These are phyloP conservation scores for Agrocybe chaxingu DNA, from an alignment of 768 basidiomycete species.

Conservation along the genomic window DNA sequence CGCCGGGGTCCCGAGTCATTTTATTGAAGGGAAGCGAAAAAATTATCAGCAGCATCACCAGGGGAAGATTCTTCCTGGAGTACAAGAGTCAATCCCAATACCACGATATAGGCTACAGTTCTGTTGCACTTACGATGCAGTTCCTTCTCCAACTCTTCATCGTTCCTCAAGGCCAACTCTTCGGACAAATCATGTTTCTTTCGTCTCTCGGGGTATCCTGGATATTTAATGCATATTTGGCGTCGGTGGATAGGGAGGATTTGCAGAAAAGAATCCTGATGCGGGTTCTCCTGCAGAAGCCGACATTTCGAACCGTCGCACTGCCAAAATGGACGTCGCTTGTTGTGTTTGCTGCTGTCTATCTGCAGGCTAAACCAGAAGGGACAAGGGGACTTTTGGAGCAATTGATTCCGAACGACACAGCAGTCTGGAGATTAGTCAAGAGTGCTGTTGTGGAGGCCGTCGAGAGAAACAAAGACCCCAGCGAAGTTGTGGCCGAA, in stretches of 20 bases:
- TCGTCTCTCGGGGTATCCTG: constrained; percentile 14
- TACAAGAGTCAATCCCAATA: constrained; percentile 11
- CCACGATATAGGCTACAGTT: constrained; percentile 11
- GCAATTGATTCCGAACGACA: constrained; percentile 10
- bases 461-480: not conserved
- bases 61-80: constrained; percentile 9
- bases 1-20: constrained; percentile 2
- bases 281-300: constrained; percentile 7
- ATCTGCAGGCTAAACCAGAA: not conserved
- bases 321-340: constrained; percentile 13
- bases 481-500: not conserved
- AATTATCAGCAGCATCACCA: constrained; percentile 12
- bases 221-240: constrained; percentile 15
- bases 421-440: constrained; percentile 6
- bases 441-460: constrained; percentile 6
- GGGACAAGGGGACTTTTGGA: constrained; percentile 4
- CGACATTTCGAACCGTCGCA: constrained; percentile 3
- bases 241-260: constrained; percentile 14
- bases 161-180: constrained; percentile 14
- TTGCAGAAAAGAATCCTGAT: constrained; percentile 12
- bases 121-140: constrained; percentile 11
- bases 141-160: constrained; percentile 18
- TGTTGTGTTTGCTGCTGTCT: constrained; percentile 8
- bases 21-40: constrained; percentile 14
- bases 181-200: constrained; percentile 17